Evolutionary conservation across 345 rosid species (phyloP), one percentile per base, ranked within the genome.

Genomic region (Lumnitzera littorea): DNA sequence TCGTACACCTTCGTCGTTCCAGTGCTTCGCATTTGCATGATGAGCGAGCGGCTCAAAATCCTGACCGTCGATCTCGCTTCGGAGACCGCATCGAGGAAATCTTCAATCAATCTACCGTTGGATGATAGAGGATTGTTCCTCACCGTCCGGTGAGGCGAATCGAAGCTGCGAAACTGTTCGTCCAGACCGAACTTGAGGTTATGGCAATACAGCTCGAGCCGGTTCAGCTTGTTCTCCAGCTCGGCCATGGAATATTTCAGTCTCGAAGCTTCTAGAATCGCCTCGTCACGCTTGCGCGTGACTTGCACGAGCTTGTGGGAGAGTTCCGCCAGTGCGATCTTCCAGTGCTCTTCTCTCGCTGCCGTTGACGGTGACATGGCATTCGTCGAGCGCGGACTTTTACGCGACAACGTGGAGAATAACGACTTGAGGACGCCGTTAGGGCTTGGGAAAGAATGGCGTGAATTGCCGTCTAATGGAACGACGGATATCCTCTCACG

Each of bases 221-320:
- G 83, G 67, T 78, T 78, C 47, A 89, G 95, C 53, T 89, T 89
- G 68, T 81, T 84, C 75, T 89, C 96, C 11, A 89, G 89, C 69
- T 87, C 95, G 24, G 81, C 58, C 91, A 87, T 84, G 50, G 96
- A 81, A 5, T 80, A 51, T 53, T 84, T 89, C 41, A 89, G 76
- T 66, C 75, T 83, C 1, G 88, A 87, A 66, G 91, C 88, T 77
- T 89, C 95, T 16, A 63, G 69, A 16, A 84, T 47, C 0, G 96
- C 95, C 67, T 81, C 96, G 52, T 89, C 95, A 61, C 82, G 76
- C 78, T 73, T 87, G 57, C 87, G 81, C 2, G 91, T 86, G 9
- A 86, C 76, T 65, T 82, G 86, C 48, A 78, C 72, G 46, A 87
- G 78, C 76, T 84, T 89, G 47, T 87, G 84, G 0, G 96, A 83